A percentile compares a stretch with the other conserved stretches of the same genome.
Evolutionary conservation across 139 green algal genomes (phyloP).

Genomic region (Chlorella sp.): DNA sequence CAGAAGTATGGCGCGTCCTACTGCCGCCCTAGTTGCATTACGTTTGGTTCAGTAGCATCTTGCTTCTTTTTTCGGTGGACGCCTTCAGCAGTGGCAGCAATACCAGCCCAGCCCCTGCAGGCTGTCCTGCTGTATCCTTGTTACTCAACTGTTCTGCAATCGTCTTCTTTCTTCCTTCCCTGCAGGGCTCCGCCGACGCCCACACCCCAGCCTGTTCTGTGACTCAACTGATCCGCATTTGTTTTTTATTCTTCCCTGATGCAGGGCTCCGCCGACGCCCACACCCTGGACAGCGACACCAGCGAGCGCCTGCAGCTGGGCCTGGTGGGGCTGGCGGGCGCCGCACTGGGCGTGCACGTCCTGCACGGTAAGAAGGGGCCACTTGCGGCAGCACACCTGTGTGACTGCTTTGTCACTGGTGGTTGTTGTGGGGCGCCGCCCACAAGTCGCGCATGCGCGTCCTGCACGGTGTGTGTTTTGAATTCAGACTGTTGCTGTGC

Average conservation of each 20-base stretch:
- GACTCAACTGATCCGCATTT: background rate
- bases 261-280: slow-evolving; percentile 19
- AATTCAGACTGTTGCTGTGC: background rate
- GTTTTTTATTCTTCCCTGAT: background rate
- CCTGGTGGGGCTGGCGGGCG: slow-evolving; percentile 30
- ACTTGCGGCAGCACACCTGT: no score
- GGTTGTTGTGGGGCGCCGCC: no score
- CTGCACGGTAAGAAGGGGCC: background rate
- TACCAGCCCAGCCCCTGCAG: no score
- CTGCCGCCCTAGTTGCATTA: no score
- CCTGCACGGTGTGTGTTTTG: no score
- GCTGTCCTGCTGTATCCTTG: no score
- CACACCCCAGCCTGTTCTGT: background rate
- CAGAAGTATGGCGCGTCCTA: no score
- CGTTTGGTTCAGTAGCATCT: no score
- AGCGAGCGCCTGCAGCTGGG: slow-evolving; percentile 40
- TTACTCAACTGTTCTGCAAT: background rate
- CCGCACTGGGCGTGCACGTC: slow-evolving; percentile 27
- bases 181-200: background rate
- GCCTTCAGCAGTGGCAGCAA: no score
- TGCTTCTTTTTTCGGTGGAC: no score
- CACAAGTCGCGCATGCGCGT: no score
- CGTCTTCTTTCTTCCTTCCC: background rate
- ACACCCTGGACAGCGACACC: slow-evolving; percentile 21
- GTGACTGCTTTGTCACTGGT: no score